Evolutionary conservation across 108 stramenopile species (phyloP).

Genomic region (Skeletonema menzelii): DNA sequence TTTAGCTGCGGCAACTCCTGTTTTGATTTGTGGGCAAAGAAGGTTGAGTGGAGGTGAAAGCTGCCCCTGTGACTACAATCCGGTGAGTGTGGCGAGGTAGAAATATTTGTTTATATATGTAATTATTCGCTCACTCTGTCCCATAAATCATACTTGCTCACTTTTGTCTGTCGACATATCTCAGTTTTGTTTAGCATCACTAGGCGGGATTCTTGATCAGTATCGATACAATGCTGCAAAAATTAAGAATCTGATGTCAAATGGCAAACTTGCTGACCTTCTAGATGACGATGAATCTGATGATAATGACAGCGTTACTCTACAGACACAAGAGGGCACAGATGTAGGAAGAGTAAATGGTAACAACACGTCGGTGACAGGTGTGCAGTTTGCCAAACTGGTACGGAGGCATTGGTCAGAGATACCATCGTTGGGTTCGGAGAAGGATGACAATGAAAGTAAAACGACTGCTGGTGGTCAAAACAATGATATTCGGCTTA

Average conservation of each 20-base stretch:
- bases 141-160: background rate
- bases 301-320: slow-evolving; percentile 4
- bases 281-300: slow-evolving; percentile 2
- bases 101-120: background rate
- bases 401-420: background rate
- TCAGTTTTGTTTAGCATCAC: slow-evolving; percentile 62
- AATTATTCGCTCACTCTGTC: background rate
- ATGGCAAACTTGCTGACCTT: background rate
- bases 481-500: slow-evolving; percentile 7
- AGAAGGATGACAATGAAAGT: background rate
- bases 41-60: background rate
- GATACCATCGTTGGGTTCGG: slow-evolving; percentile 3
- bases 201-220: slow-evolving; percentile 77
- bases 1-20: background rate
- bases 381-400: background rate
- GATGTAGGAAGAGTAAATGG: slow-evolving; percentile 18
- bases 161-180: background rate
- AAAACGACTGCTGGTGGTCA: background rate
- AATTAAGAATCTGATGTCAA: slow-evolving; percentile 24
- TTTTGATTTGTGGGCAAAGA: slow-evolving; percentile 20
- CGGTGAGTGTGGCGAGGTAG: slow-evolving; percentile 6
- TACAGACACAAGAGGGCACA: slow-evolving; percentile 1
- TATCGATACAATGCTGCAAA: slow-evolving; percentile 31
- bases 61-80: slow-evolving; percentile 30
- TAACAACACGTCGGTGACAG: background rate